phyloP scores from a whole-genome alignment of 2,329 filamentous ascomycete genomes.

The Curvularia sp. region DNA sequence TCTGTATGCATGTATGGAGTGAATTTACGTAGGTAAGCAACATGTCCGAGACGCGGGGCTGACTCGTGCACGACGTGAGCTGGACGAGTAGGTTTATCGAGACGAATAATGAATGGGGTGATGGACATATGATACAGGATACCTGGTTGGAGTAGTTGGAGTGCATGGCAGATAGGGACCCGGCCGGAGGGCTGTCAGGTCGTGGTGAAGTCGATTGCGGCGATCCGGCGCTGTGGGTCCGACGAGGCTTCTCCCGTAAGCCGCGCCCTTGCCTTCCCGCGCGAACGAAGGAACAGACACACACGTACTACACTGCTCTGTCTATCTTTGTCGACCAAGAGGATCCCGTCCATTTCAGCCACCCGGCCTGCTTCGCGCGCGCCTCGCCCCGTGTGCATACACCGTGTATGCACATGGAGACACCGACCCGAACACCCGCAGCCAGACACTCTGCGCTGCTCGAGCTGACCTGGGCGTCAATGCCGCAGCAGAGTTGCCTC shows the following conservation, averaged over 20 bases:
- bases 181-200: not conserved
- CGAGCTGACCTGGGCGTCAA: not conserved
- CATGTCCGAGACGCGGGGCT: conserved; percentile 4
- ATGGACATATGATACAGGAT: not conserved
- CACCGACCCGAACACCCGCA: not conserved
- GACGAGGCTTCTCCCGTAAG: conserved; percentile 23
- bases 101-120: not conserved
- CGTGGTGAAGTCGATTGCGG: conserved; percentile 3
- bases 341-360: not conserved
- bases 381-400: not conserved
- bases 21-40: not conserved
- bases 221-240: conserved; percentile 19
- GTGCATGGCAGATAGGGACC: no score
- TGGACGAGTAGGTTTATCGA: conserved; percentile 7
- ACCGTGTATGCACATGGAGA: not conserved
- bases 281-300: conserved; percentile 9
- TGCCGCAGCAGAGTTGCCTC: not conserved
- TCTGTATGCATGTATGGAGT: not conserved
- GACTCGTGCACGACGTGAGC: not conserved
- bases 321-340: no score
- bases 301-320: no score
- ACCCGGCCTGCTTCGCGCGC: conserved; percentile 1
- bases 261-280: conserved; percentile 12
- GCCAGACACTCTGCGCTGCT: not conserved
- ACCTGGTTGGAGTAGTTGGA: no score